phyloP scores from a whole-genome alignment of 352 stramenopile species.

The Globisporangium heterothallicum region DNA sequence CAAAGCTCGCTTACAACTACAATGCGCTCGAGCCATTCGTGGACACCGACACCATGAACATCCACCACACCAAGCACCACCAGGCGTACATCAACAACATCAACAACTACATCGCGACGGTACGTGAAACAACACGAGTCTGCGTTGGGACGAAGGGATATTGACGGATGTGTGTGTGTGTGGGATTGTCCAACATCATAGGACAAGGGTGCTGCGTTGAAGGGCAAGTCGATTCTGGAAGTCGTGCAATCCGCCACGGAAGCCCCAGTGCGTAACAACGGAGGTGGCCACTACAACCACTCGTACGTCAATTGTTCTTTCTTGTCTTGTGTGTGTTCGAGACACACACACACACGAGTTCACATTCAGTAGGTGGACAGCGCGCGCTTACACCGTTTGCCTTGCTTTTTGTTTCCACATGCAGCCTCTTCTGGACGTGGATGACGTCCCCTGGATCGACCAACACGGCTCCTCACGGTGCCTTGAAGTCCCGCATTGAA shows the following conservation, averaged over 20 bases:
- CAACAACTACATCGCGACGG: constrained; percentile 80
- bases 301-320: constrained; percentile 25
- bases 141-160: no score
- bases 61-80: constrained; percentile 92
- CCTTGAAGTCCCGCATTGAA: constrained; percentile 82
- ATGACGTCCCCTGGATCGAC: constrained; percentile 78
- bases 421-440: constrained; percentile 90
- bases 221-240: constrained; percentile 81
- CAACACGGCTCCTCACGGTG: constrained; percentile 73
- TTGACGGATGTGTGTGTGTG: neutral
- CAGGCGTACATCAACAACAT: constrained; percentile 89
- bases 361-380: no score
- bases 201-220: constrained; percentile 63
- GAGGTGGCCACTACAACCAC: constrained; percentile 82
- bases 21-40: constrained; percentile 87
- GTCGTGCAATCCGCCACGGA: constrained; percentile 70
- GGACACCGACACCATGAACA: constrained; percentile 87
- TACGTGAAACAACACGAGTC: constrained; percentile 24
- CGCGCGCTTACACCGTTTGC: no score
- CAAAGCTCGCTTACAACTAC: constrained; percentile 82
- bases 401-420: neutral
- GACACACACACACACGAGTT: no score
- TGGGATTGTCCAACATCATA: constrained; percentile 7
- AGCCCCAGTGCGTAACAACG: constrained; percentile 79
- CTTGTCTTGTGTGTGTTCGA: neutral